Evolutionary conservation across 129 eudicot species (phyloP).

Genomic region (Logfia minima): DNA sequence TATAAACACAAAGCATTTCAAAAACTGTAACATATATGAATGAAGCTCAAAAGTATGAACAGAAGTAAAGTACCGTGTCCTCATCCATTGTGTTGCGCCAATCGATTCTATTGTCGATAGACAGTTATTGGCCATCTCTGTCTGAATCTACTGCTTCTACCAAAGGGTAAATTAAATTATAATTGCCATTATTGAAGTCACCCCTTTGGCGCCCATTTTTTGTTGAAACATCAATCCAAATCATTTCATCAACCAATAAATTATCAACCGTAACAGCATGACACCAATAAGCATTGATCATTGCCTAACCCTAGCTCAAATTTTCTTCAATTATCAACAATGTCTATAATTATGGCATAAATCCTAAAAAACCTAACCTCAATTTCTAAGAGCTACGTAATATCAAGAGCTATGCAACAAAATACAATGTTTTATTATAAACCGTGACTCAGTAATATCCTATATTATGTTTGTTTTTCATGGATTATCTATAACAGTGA

Average conservation of each 20-base stretch:
- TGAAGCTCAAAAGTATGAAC: constrained; percentile 21
- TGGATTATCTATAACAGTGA: no score
- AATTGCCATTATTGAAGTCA: constrained; percentile 33
- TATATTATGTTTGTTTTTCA: no score
- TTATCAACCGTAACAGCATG: neutral
- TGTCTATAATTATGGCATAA: neutral
- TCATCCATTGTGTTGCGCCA: constrained; percentile 41
- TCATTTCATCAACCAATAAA: constrained; percentile 27
- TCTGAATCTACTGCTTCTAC: constrained; percentile 40
- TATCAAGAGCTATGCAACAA: no score
- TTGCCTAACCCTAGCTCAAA: constrained; percentile 28
- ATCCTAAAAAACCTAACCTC: neutral
- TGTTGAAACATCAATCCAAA: constrained; percentile 40
- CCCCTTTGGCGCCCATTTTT: constrained; percentile 49
- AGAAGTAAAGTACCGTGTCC: constrained; percentile 49
- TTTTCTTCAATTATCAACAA: constrained; percentile 5
- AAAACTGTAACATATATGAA: neutral
- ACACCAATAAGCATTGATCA: constrained; percentile 30
- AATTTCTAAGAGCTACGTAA: constrained; percentile 9
- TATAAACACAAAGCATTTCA: neutral
- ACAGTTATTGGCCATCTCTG: constrained; percentile 31
- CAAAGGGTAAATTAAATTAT: constrained; percentile 41
- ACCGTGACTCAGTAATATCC: no score
- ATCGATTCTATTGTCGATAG: constrained; percentile 38
- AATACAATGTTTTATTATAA: no score